Evolutionary conservation across 179 eudicot species (phyloP).

Genomic region (Nepenthes alata): DNA sequence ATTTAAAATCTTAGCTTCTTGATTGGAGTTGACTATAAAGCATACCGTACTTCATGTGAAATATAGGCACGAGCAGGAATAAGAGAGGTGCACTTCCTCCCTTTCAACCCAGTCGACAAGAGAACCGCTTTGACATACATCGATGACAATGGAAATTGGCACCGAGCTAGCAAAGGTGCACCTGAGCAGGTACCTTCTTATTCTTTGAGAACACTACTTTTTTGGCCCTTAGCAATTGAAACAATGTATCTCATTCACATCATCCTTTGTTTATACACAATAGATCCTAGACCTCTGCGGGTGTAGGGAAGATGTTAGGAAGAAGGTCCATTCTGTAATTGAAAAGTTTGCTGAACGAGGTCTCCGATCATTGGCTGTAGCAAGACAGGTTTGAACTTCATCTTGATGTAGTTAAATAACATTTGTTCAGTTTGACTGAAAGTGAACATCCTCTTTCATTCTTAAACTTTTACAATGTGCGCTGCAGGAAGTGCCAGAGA

Average conservation of each 20-base stretch:
- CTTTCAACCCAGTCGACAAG: slow-evolving; percentile 77
- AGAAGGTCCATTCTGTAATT: slow-evolving; percentile 50
- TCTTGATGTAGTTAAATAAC: background rate
- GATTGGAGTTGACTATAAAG: background rate
- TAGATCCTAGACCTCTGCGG: slow-evolving; percentile 58
- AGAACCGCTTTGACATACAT: slow-evolving; percentile 71
- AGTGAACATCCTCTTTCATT: no score
- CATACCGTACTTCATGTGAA: background rate
- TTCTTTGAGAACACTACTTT: background rate
- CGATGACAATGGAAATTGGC: slow-evolving; percentile 52
- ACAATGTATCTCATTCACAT: slow-evolving; percentile 4
- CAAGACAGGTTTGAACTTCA: slow-evolving; percentile 40
- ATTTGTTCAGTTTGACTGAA: background rate
- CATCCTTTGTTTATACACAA: slow-evolving; percentile 1
- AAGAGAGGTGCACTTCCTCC: slow-evolving; percentile 65
- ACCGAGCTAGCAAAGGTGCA: slow-evolving; percentile 74
- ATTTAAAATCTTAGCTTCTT: background rate
- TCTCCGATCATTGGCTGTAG: slow-evolving; percentile 62
- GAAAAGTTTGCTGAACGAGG: slow-evolving; percentile 71
- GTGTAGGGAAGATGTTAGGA: slow-evolving; percentile 47
- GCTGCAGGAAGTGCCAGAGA: slow-evolving; percentile 60
- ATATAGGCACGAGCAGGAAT: slow-evolving; percentile 71
- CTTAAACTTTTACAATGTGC: background rate
- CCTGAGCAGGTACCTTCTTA: slow-evolving; percentile 55
- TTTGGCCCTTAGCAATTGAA: background rate